These are phyloP conservation scores for Acacia acuminata DNA, from an alignment of 306 rosid species.

Conservation along the genomic window DNA sequence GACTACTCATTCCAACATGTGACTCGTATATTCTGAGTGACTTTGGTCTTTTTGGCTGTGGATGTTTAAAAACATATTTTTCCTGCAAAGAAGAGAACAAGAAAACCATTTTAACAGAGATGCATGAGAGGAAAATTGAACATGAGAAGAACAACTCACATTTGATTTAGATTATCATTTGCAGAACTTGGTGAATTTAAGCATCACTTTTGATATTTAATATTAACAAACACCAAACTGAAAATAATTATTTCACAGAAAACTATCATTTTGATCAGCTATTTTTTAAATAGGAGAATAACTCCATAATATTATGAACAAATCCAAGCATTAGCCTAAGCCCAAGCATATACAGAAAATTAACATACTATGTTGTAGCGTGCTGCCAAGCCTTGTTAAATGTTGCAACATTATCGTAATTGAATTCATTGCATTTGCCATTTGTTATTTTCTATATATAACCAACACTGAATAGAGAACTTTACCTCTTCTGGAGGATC, in stretches of 20 bases:
- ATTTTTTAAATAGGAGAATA: background rate
- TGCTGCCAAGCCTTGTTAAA: slow-evolving; percentile 16
- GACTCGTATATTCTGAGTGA: slow-evolving; percentile 95
- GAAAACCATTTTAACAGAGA: slow-evolving; percentile 19
- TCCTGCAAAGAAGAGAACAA: slow-evolving; percentile 57
- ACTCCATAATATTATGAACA: background rate
- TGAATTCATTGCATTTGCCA: background rate
- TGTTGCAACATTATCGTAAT: slow-evolving; percentile 21
- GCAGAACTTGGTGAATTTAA: slow-evolving; percentile 21
- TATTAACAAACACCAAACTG: slow-evolving; percentile 4
- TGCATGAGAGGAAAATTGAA: slow-evolving; percentile 22
- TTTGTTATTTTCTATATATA: slow-evolving; percentile 5
- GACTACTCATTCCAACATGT: slow-evolving; percentile 98
- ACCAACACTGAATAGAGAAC: slow-evolving; percentile 25
- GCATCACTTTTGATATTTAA: slow-evolving; percentile 2
- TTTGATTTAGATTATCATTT: slow-evolving; percentile 1
- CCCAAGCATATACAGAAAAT: no score
- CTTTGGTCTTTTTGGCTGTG: slow-evolving; percentile 86
- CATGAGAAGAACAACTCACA: background rate
- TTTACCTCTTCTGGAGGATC: slow-evolving; percentile 98
- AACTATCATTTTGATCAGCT: background rate
- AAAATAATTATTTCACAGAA: background rate
- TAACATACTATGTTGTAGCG: background rate
- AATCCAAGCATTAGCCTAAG: no score
- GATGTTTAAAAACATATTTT: slow-evolving; percentile 73